Evolutionary conservation across 257 asterid genomes (phyloP), one percentile per base, ranked within the genome.

Genomic region (Solanum pinnatisectum): DNA sequence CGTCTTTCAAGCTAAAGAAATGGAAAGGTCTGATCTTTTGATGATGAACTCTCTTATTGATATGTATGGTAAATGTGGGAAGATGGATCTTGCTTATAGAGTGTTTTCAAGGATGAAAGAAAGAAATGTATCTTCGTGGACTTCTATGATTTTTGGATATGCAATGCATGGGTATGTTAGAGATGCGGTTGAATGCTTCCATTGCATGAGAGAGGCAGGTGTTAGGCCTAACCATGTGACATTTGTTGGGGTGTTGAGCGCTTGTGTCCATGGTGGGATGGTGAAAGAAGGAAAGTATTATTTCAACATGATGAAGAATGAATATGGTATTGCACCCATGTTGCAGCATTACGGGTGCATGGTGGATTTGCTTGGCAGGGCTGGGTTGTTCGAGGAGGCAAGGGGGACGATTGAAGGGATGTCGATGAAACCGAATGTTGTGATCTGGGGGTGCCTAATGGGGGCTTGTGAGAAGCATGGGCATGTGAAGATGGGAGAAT

Each of bases 381-480:
- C 92, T 6, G 98, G 99, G 88, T 89, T 95, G 93, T 90, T 97
- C 8, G 93, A 91, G 18, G 97, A 95, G 91, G 98, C 98, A 6
- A 93, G 86, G 91, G 87, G 22, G 89, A 93, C 93, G 96, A 93
- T 96, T 86, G 98, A 94, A 73, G 87, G 82, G 84, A 97, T 97
- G 99, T 97, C 98, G 27, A 92, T 96, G 96, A 93, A 90, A 84
- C 93, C 98, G 15, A 96, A 95, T 94, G 96, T 91, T 79, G 95
- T 95, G 67, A 90, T 97, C 74, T 96, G 96, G 97, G 99, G 98
- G 52, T 94, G 96, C 87, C 90, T 96, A 91, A 93, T 96, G 96
- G 98, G 99, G 84, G 98, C 97, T 15, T 96, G 97, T 88, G 98
- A 97, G 93, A 97, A 94, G 91, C 89, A 90, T 90, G 95, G 94